Evolutionary conservation across 805 yeast species (phyloP).

Genomic region (Yarrowia sp.): DNA sequence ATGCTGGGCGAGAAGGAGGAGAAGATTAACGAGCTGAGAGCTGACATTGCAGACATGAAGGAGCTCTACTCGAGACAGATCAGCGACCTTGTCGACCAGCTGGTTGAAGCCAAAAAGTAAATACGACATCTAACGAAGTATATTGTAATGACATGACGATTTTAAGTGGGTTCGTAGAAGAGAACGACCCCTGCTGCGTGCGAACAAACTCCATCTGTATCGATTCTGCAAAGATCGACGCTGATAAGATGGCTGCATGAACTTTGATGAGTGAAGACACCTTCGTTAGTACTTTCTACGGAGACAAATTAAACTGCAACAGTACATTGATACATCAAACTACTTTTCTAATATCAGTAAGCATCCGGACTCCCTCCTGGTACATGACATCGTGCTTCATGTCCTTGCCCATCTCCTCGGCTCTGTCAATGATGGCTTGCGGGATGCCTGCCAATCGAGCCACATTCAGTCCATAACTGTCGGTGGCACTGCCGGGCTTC

Average conservation of each 20-base stretch:
- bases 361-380: conserved; percentile 12
- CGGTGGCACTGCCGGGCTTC: conserved; percentile 50
- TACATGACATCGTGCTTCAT: conserved; percentile 30
- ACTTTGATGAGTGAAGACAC: no score
- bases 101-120: conserved; percentile 35
- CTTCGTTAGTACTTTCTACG: no score
- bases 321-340: no score
- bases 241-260: no score
- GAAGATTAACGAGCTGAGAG: conserved; percentile 74
- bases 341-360: background rate
- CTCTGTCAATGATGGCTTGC: conserved; percentile 31
- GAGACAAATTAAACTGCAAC: no score
- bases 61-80: conserved; percentile 80
- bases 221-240: no score
- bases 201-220: no score
- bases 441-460: conserved; percentile 69
- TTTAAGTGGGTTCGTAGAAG: no score
- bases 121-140: no score
- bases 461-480: conserved; percentile 82
- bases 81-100: conserved; percentile 69
- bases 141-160: background rate
- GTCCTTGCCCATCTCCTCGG: conserved; percentile 34
- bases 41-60: conserved; percentile 86
- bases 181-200: no score
- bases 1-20: conserved; percentile 86